Percentiles rank a stretch among this genome's conserved stretches.
Conservation (phyloP, 495 filamentous ascomycete species). For the Trichocladium antarcticum region DNA sequence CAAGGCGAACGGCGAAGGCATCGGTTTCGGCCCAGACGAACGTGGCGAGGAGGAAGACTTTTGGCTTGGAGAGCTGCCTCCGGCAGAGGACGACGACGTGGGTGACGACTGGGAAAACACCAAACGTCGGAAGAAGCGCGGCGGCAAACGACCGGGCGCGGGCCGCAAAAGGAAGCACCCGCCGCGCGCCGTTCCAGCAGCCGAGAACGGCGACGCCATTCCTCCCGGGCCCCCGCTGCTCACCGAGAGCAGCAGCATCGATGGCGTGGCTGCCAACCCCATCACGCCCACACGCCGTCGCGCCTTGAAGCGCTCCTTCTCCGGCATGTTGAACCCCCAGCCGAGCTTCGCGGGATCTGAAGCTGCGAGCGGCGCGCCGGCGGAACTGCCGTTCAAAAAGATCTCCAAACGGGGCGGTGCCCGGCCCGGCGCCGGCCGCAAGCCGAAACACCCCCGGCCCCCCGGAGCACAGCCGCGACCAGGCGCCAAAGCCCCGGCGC, state of each 20-base stretch:
- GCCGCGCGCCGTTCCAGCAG: background rate
- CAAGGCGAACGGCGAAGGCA: slow-evolving; percentile 11
- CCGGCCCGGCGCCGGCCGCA: slow-evolving; percentile 25
- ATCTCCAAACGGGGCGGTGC: slow-evolving; percentile 24
- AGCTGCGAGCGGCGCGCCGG: background rate
- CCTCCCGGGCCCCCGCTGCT: slow-evolving; percentile 1
- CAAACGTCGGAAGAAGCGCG: slow-evolving; percentile 17
- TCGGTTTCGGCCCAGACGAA: slow-evolving; percentile 6
- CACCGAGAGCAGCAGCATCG: slow-evolving; percentile 17
- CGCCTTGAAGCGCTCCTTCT: background rate
- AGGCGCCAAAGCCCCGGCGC: background rate
- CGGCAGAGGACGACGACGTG: slow-evolving; percentile 19
- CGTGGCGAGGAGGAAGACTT: slow-evolving; percentile 7
- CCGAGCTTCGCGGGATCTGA: slow-evolving; percentile 3
- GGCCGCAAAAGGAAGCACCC: slow-evolving; percentile 22
- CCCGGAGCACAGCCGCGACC: background rate
- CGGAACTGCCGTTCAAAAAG: slow-evolving; percentile 13
- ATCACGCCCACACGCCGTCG: slow-evolving; percentile 12
- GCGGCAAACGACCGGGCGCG: slow-evolving; percentile 22
- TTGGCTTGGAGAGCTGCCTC: background rate
- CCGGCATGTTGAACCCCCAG: background rate
- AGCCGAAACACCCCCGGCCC: slow-evolving; percentile 16
- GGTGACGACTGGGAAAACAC: slow-evolving; percentile 12
- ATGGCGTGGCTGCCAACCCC: slow-evolving; percentile 6
- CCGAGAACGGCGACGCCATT: background rate